Evolutionary conservation across 73 alveolate genomes (phyloP), one percentile per base, ranked within the genome.

Genomic region (Uronychia binucleata): DNA sequence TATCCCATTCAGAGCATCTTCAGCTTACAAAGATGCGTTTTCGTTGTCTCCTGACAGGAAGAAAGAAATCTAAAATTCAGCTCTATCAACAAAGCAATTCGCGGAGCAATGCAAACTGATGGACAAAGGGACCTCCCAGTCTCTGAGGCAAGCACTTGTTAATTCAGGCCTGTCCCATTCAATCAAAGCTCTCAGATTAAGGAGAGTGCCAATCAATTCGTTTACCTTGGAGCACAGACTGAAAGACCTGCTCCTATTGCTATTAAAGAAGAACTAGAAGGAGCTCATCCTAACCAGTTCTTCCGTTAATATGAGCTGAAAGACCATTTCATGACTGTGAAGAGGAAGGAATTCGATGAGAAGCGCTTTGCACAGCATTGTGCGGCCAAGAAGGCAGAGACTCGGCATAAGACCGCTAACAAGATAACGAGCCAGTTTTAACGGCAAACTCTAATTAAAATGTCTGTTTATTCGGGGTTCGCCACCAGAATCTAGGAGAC

Each of bases 381-480:
- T 46, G 67, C 5, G 67, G n/a, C 5, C n/a, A 46, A 46, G 67
- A 46, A 11, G 5, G 67, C 5, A 46, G 67, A 46, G 19, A 46
- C 19, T 5, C 67, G 19, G 67, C 67, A 46, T 46, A 46, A 46
- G 19, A 19, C n/a, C 5, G 67, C 5, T 11, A 46, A 46, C 19
- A 46, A 46, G 67, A 46, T 46, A 46, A 19, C 67, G 5, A 19
- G 67, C 5, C 67, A 46, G 19, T 46, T 46, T 46, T 46, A 46
- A 46, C 67, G 57, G 26, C 30, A 30, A 67, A 28, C 25, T 80
- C 0, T n/a, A 46, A 33, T 25, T 60, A 81, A 58, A 87, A 88
- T 88, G 93, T 80, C 93, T 78, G 75, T 86, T 26, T 86, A 81
- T 79, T 79, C 89, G 32, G 93, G 93, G 19, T 86, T 86, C 33